These are phyloP conservation scores for Aspergillus hortae DNA, from an alignment of 2,329 filamentous ascomycete species.

Conservation along the genomic window DNA sequence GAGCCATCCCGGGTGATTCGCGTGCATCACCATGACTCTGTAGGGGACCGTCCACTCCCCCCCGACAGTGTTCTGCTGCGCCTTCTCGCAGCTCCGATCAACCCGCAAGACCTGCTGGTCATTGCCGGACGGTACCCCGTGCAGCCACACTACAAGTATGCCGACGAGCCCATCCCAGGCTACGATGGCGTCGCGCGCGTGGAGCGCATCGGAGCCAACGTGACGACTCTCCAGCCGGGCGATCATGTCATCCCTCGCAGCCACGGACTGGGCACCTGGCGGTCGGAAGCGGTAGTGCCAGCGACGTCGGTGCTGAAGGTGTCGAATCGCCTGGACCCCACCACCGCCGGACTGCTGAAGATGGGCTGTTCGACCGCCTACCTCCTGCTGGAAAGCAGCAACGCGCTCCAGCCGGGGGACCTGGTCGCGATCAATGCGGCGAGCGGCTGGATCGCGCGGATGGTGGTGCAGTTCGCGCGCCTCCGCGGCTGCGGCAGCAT, in stretches of 20 bases:
- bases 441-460: constrained; percentile 1
- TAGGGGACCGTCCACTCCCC: neutral
- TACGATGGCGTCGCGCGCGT: neutral
- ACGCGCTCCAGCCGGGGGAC: neutral
- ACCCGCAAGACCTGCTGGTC: constrained; percentile 1
- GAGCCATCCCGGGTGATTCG: constrained; percentile 1
- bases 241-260: constrained; percentile 1
- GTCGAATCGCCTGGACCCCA: neutral
- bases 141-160: neutral
- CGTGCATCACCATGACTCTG: neutral
- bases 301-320: neutral
- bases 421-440: neutral
- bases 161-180: constrained; percentile 1
- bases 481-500: neutral
- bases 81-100: neutral
- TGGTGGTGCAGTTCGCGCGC: constrained; percentile 1
- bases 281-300: constrained; percentile 1
- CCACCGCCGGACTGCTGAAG: neutral
- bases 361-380: constrained; percentile 1
- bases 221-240: neutral
- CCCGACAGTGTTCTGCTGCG: neutral
- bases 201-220: neutral
- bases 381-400: neutral
- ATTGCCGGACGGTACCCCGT: constrained; percentile 2
- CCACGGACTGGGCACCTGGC: constrained; percentile 1